phyloP scores from a whole-genome alignment of 2,329 filamentous ascomycete species.

The Coniochaeta sp. region DNA sequence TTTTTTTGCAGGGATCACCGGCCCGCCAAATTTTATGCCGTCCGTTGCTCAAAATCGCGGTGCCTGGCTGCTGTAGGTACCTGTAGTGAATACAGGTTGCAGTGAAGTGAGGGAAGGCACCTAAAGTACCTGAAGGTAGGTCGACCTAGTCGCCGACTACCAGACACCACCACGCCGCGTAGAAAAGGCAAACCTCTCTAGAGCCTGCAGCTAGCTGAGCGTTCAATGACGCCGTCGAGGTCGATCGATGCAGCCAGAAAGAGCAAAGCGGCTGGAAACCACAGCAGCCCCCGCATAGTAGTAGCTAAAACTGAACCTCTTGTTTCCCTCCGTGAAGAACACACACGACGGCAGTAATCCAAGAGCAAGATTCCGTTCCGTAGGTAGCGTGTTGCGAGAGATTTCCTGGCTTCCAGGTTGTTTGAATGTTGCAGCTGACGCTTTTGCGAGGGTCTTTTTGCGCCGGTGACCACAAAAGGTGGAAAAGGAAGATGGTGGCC shows the following conservation, averaged over 20 bases:
- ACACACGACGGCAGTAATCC: not conserved
- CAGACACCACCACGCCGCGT: not conserved
- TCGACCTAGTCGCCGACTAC: not conserved
- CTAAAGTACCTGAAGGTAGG: too few relatives aligned
- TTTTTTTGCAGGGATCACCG: constrained; percentile 1
- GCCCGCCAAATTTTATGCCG: not conserved
- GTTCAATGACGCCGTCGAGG: not conserved
- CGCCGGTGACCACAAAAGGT: not conserved
- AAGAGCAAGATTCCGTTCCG: not conserved
- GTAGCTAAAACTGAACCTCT: not conserved
- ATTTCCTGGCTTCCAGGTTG: too few relatives aligned
- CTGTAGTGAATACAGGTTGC: too few relatives aligned
- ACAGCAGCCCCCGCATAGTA: not conserved
- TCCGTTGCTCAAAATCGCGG: not conserved
- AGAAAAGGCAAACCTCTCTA: not conserved
- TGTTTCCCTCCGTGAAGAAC: not conserved
- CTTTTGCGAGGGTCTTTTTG: not conserved
- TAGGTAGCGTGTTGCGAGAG: not conserved
- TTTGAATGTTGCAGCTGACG: not conserved
- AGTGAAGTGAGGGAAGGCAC: too few relatives aligned
- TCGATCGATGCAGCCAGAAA: not conserved
- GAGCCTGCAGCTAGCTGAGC: too few relatives aligned
- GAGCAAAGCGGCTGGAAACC: not conserved
- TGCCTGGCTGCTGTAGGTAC: too few relatives aligned
- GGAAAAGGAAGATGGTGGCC: not conserved